A percentile compares a stretch with the other conserved stretches of the same genome.
phyloP scores from a whole-genome alignment of 2,329 filamentous ascomycete species.

The Penicillium sp. region DNA sequence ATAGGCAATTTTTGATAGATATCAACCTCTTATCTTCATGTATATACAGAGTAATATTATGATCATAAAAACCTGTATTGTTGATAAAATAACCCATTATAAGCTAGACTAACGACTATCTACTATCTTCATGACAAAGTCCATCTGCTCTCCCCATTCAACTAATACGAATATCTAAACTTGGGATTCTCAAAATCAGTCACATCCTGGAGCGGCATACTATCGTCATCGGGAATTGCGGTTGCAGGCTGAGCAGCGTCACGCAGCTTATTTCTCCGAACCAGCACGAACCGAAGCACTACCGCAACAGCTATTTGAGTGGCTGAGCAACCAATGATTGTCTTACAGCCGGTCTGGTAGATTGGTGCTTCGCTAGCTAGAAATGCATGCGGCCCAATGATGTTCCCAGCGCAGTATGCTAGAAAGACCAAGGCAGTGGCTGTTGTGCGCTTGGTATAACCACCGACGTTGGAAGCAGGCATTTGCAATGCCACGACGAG shows the following conservation, averaged over 20 bases:
- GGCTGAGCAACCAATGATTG: slow-evolving; percentile 38
- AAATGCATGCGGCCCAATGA: slow-evolving; percentile 47
- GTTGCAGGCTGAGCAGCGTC: neutral
- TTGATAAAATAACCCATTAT: too few species aligned
- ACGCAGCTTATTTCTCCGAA: slow-evolving; percentile 7
- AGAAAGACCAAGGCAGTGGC: slow-evolving; percentile 45
- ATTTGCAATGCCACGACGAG: slow-evolving; percentile 51
- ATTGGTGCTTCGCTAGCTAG: slow-evolving; percentile 38
- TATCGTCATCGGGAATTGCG: neutral
- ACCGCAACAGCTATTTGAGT: slow-evolving; percentile 5
- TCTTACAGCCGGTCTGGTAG: slow-evolving; percentile 51
- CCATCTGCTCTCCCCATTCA: too few species aligned
- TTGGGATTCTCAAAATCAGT: neutral
- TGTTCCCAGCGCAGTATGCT: too few species aligned
- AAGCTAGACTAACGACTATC: too few species aligned
- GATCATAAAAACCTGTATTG: too few species aligned
- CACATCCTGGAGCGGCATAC: neutral
- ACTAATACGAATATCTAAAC: too few species aligned
- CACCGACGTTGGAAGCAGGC: slow-evolving; percentile 28
- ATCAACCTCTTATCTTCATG: too few species aligned
- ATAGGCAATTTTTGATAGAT: too few species aligned
- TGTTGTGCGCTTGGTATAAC: slow-evolving; percentile 50
- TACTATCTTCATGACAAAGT: too few species aligned
- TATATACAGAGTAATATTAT: too few species aligned
- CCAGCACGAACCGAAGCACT: slow-evolving; percentile 1